Evolutionary conservation across 257 asterid genomes (phyloP), one percentile per base, ranked within the genome.

Genomic region (Eustoma russellianum): DNA sequence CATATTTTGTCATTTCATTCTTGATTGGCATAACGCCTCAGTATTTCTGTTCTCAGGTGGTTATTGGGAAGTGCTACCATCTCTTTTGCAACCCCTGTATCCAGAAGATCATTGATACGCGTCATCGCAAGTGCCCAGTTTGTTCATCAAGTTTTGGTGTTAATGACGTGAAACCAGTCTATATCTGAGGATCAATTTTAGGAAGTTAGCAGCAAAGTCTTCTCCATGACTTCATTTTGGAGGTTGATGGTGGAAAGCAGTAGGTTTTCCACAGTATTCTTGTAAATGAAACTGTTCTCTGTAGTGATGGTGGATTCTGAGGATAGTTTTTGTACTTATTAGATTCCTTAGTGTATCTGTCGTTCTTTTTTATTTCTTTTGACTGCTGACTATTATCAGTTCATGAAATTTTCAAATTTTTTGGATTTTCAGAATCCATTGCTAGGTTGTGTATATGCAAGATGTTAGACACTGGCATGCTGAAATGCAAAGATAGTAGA

Each of bases 51-150:
- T 53, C 54, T 28, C 97, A 92, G 99, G 99, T 92, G 66, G 97
- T 88, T 28, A 82, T 92, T 65, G 74, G 85, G 57, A 92, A 88
- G 79, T 92, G 99, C 79, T 92, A 72, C 75, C 99, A 92, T 86
- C 83, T 92, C 12, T 88, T 88, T 65, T 92, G 99, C 78, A 79
- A 79, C 75, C 83, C 92, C 35, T 92, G 99, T 60, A 62, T 92
- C 53, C 95, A 81, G 69, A 77, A 75, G 68, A 54, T 88, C 33
- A 69, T 82, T 50, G 94, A 83, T 53, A 55, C 77, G 0, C 95
- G 99, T 49, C 94, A 83, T 46, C 94, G 94, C 73, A 90, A 79
- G 76, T 92, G 99, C 73, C 99, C 99, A 17, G 82, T 77, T 12
- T 92, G 99, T 76, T 74, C 84, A 9, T 75, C 88, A 64, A 88